Conservation (phyloP, 2,329 filamentous ascomycete species). For the Talaromyces sp. region DNA sequence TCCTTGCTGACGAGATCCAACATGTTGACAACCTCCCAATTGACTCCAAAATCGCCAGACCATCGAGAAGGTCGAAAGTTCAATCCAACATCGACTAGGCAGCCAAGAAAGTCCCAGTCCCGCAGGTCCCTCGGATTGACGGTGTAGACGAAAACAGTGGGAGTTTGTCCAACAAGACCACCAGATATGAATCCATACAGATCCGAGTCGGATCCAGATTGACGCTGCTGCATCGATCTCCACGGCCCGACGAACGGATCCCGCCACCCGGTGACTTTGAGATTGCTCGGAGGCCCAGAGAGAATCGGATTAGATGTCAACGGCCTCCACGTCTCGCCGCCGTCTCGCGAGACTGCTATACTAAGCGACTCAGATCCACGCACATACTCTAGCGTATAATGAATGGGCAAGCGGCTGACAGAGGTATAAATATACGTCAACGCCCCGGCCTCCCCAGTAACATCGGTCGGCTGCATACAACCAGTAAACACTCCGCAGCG, state of each 20-base stretch:
- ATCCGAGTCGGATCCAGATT: conserved; percentile 4
- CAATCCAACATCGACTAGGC: conserved; percentile 36
- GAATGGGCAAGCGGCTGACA: conserved; percentile 34
- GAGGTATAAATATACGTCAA: conserved; percentile 38
- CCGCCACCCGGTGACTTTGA: conserved; percentile 38
- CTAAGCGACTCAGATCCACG: conserved; percentile 33
- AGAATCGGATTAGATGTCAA: conserved; percentile 33
- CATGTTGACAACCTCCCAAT: conserved; percentile 49
- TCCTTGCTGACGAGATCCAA: conserved; percentile 32
- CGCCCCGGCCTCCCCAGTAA: conserved; percentile 19
- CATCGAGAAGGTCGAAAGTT: conserved; percentile 39
- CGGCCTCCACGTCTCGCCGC: conserved; percentile 33
- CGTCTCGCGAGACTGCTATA: conserved; percentile 33
- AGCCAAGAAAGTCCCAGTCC: conserved; percentile 43
- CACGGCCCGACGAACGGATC: conserved; percentile 35
- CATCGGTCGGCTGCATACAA: conserved; percentile 26
- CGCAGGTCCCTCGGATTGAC: conserved; percentile 35
- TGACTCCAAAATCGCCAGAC: conserved; percentile 47
- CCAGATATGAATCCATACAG: conserved; percentile 48
- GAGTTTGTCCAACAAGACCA: conserved; percentile 37
- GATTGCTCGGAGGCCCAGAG: conserved; percentile 23
- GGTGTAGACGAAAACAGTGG: conserved; percentile 45
- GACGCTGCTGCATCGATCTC: conserved; percentile 18
- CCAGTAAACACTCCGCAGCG: conserved; percentile 39
- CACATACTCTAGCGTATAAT: conserved; percentile 35